Evolutionary conservation across 495 filamentous ascomycete species (phyloP).

Genomic region (Penicillium silybi): DNA sequence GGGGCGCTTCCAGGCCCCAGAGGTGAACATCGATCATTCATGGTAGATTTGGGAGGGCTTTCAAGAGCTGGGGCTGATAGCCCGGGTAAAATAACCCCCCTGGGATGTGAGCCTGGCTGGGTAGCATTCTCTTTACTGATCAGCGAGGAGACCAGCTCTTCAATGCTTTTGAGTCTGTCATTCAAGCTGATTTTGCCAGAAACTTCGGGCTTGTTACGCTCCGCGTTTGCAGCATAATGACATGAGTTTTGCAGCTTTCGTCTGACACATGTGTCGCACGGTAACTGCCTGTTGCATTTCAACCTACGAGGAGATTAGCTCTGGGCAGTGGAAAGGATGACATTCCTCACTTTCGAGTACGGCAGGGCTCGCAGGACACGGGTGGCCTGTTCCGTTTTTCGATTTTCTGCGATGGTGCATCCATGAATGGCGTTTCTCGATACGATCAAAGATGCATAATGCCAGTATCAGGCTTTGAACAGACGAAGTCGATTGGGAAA

Average conservation of each 20-base stretch:
- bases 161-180: constrained; percentile 48
- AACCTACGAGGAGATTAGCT: constrained; percentile 22
- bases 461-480: too few relatives aligned
- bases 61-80: too few relatives aligned
- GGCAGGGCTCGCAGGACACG: constrained; percentile 38
- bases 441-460: neutral
- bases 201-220: constrained; percentile 30
- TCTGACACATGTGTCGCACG: constrained; percentile 43
- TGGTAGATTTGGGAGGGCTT: neutral
- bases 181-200: constrained; percentile 38
- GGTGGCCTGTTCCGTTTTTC: constrained; percentile 37
- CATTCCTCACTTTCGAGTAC: constrained; percentile 31
- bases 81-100: too few relatives aligned
- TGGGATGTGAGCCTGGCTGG: neutral
- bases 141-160: constrained; percentile 49
- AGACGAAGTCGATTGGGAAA: too few relatives aligned
- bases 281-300: constrained; percentile 43
- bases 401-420: constrained; percentile 3
- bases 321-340: neutral
- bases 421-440: neutral
- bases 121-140: constrained; percentile 24
- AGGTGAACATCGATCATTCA: neutral
- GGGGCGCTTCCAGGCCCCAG: neutral
- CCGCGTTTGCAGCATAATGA: constrained; percentile 40
- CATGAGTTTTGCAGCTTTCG: constrained; percentile 39